Percentiles rank a stretch among this genome's conserved stretches.
These are phyloP conservation scores for Naematelia aurantialba DNA, from an alignment of 768 basidiomycete species.

Conservation along the genomic window DNA sequence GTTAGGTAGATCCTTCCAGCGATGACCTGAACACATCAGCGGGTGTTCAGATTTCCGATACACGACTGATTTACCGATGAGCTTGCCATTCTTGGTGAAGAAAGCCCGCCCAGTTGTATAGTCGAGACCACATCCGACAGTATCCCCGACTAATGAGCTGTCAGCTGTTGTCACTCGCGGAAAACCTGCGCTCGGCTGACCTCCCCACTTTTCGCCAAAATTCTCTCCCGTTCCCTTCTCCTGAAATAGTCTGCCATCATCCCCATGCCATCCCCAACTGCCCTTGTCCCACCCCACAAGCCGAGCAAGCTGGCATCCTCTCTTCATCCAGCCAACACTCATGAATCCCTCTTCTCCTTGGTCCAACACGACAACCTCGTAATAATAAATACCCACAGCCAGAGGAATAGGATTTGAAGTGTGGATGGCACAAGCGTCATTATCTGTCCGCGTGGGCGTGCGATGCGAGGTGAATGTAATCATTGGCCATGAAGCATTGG, in stretches of 20 bases:
- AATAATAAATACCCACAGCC: constrained; percentile 89
- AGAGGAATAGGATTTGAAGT: constrained; percentile 73
- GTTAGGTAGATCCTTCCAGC: constrained; percentile 24
- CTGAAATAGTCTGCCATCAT: constrained; percentile 58
- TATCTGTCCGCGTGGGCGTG: constrained; percentile 56
- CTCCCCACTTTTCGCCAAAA: constrained; percentile 76
- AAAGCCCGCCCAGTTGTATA: constrained; percentile 72
- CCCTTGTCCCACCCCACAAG: constrained; percentile 50
- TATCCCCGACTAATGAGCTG: constrained; percentile 65
- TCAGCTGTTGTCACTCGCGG: not conserved
- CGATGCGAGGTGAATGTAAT: constrained; percentile 31
- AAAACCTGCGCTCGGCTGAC: constrained; percentile 54
- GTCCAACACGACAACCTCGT: constrained; percentile 78
- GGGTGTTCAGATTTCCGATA: not conserved
- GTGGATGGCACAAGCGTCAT: constrained; percentile 79
- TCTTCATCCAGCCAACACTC: constrained; percentile 53
- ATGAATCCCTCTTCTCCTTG: constrained; percentile 69
- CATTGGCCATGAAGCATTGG: constrained; percentile 12
- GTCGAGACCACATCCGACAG: constrained; percentile 89
- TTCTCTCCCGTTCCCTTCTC: constrained; percentile 63
- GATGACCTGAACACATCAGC: constrained; percentile 18
- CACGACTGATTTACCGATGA: constrained; percentile 36
- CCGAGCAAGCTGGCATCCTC: constrained; percentile 27
- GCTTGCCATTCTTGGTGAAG: constrained; percentile 79
- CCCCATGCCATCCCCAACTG: constrained; percentile 49